Percentiles rank a stretch among this genome's conserved stretches.
Conservation (phyloP, 2,329 filamentous ascomycete species). For the Beauveria bassiana region DNA sequence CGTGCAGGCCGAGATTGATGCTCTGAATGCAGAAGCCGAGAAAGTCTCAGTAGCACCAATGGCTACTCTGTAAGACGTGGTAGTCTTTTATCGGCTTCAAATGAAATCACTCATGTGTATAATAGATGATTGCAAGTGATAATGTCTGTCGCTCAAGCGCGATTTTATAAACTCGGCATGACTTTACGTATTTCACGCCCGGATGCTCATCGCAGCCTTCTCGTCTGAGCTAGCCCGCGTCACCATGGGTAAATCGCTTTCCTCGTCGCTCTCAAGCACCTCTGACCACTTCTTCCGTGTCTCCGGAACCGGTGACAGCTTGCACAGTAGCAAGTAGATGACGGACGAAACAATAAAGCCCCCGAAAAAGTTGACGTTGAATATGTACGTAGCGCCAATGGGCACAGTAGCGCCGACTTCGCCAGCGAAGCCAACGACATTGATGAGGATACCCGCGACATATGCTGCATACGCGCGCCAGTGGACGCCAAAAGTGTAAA, state of each 20-base stretch:
- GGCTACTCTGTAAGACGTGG: constrained; percentile 4
- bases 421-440: constrained; percentile 84
- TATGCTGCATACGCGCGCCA: constrained; percentile 83
- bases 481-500: constrained; percentile 63
- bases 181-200: neutral
- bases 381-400: constrained; percentile 72
- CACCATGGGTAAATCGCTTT: neutral
- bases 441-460: constrained; percentile 75
- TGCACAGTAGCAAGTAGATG: constrained; percentile 65
- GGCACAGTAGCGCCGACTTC: constrained; percentile 69
- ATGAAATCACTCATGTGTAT: neutral
- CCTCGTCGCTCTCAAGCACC: constrained; percentile 30
- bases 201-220: neutral
- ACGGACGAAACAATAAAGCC: constrained; percentile 64
- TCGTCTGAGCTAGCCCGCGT: neutral
- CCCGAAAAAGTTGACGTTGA: constrained; percentile 84
- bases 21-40: constrained; percentile 45
- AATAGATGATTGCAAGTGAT: neutral
- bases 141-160: neutral
- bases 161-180: neutral
- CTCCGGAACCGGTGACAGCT: constrained; percentile 63
- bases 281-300: constrained; percentile 72
- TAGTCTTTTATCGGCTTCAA: neutral
- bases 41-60: constrained; percentile 29
- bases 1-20: constrained; percentile 47